A percentile compares a stretch with the other conserved stretches of the same genome.
Evolutionary conservation across 257 asterid genomes (phyloP).

Genomic region (Vinca minor): DNA sequence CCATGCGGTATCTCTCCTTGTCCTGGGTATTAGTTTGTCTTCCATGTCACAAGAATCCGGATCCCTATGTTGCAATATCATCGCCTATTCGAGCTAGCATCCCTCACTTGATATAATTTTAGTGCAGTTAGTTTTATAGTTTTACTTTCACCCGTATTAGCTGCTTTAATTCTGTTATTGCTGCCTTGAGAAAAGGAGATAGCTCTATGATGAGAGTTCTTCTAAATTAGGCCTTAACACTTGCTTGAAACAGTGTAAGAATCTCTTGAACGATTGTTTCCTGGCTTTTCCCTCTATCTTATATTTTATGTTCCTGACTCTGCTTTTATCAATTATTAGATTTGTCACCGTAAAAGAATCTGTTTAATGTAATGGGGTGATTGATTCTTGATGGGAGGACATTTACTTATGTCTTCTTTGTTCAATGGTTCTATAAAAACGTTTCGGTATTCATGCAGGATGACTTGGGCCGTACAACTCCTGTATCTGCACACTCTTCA

Average conservation of each 20-base stretch:
- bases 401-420: not conserved
- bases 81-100: not conserved
- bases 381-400: not conserved
- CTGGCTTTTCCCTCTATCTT: not conserved
- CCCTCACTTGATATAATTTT: not conserved
- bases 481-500: conserved; percentile 60
- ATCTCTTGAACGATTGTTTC: not conserved
- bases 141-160: not conserved
- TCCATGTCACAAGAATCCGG: not conserved
- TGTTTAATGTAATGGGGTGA: not conserved
- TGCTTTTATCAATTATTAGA: not conserved
- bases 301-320: not conserved
- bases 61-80: not conserved
- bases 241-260: not conserved
- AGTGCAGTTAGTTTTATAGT: not conserved
- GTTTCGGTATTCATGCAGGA: conserved; percentile 46
- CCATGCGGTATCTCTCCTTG: not conserved
- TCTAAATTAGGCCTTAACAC: not conserved
- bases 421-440: not conserved
- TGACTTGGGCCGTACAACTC: conserved; percentile 53
- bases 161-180: not conserved
- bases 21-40: not conserved
- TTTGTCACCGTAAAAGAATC: not conserved
- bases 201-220: not conserved
- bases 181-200: not conserved